Evolutionary conservation across 2,329 filamentous ascomycete genomes (phyloP), one percentile per base, ranked within the genome.

Genomic region (Aspergillus puulaauensis): DNA sequence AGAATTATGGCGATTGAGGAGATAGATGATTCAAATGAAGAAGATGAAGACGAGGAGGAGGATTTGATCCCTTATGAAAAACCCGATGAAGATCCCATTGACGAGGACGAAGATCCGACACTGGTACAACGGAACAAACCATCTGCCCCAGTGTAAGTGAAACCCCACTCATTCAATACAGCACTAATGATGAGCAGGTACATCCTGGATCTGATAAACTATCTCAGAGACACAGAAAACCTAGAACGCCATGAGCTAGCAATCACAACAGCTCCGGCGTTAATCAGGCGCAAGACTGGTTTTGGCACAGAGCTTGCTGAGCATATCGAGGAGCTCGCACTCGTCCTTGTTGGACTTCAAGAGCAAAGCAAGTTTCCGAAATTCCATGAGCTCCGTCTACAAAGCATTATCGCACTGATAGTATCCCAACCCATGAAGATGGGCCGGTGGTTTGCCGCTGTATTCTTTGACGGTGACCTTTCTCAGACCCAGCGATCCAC

Each of bases 51-150:
- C 8, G 86, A 87, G 46, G 83, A 86, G 33, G 85, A 88, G 15
- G 89, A 90, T 59, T 78, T 98, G 1, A 79, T 86, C 2, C 84
- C 90, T 1, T 96, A 97, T 65, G 84, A 85, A 14, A 97, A 96
- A 71, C 91, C 91, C 0, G 90, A 91, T 67, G 92, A 90, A 2
- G 95, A 99, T 64, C 83, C 86, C 0, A 91, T 96, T 70, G 95
- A 99, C 70, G 93, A 91, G 0, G 92, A 97, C 57, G 93, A 97
- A 39, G 96, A 99, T 66, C 88, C 95, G 5, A 96, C 92, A 0
- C 79, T 96, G 17, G 83, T 98, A 48, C 88, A 90, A 57, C 84
- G 93, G 14, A 87, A 95, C 73, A 97, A 95, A 66, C 85, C 89
- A 21, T 89, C 85, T 57, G 84, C 91, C 0, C 95, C 95, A 1